Percentiles rank a stretch among this genome's conserved stretches.
phyloP scores from a whole-genome alignment of 257 asterid genomes.

The Solanum ossicruentum region DNA sequence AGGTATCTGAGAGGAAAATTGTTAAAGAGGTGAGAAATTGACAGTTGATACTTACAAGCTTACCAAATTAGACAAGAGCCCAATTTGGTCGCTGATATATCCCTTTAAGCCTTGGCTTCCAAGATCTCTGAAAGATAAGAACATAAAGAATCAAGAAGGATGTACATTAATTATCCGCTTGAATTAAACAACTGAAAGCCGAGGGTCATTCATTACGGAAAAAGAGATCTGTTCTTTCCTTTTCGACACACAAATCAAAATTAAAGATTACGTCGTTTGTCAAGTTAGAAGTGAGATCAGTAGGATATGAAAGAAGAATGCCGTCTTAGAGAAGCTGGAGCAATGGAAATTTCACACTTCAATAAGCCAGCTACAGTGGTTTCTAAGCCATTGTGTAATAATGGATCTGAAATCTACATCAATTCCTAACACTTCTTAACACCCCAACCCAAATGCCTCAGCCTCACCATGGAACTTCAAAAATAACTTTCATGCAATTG shows the following conservation, averaged over 20 bases:
- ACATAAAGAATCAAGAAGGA: neutral
- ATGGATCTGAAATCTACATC: neutral
- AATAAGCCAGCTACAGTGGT: neutral
- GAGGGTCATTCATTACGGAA: neutral
- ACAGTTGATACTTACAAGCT: constrained; percentile 70
- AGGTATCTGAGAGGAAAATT: neutral
- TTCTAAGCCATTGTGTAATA: neutral
- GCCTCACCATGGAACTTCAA: neutral
- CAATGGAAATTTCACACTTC: neutral
- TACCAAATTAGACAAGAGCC: constrained; percentile 73
- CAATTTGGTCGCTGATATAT: constrained; percentile 54
- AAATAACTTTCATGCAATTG: neutral
- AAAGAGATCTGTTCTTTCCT: neutral
- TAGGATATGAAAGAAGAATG: neutral
- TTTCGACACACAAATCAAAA: neutral
- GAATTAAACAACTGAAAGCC: neutral
- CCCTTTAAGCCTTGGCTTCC: constrained; percentile 96
- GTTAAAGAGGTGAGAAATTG: neutral
- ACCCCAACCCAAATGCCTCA: neutral
- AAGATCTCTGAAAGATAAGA: constrained; percentile 55
- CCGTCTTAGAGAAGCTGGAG: neutral
- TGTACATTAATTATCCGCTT: neutral
- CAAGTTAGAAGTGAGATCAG: neutral
- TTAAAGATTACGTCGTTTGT: neutral
- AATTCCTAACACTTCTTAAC: neutral